These are phyloP conservation scores for Pseudovirgaria hyperparasitica DNA, from an alignment of 2,329 filamentous ascomycete species.

Conservation along the genomic window DNA sequence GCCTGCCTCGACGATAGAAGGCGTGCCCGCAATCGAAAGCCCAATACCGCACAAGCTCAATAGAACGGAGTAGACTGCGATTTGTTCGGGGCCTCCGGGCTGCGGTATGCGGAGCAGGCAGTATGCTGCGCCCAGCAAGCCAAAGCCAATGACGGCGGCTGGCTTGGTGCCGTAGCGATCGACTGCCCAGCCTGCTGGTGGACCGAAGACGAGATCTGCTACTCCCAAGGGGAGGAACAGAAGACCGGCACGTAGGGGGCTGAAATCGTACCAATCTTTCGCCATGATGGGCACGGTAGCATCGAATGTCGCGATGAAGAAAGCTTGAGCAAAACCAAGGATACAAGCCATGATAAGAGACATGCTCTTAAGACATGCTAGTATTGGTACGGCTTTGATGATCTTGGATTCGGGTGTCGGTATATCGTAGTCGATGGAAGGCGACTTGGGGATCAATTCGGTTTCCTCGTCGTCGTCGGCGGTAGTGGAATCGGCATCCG, in stretches of 20 bases:
- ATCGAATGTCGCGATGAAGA: slow-evolving; percentile 32
- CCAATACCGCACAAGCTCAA: slow-evolving; percentile 38
- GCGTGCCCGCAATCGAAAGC: slow-evolving; percentile 40
- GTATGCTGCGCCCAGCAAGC: slow-evolving; percentile 29
- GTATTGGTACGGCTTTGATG: slow-evolving; percentile 32
- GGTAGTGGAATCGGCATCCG: slow-evolving; percentile 5
- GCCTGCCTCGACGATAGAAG: slow-evolving; percentile 45
- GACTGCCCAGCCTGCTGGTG: slow-evolving; percentile 34
- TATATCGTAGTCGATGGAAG: slow-evolving; percentile 29
- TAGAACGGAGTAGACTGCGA: slow-evolving; percentile 33
- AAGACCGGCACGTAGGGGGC: slow-evolving; percentile 29
- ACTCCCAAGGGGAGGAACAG: slow-evolving; percentile 34
- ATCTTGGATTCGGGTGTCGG: slow-evolving; percentile 25
- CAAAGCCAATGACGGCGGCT: slow-evolving; percentile 29
- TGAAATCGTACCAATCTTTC: slow-evolving; percentile 30
- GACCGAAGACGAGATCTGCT: slow-evolving; percentile 32
- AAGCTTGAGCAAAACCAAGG: slow-evolving; percentile 15
- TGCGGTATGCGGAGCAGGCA: slow-evolving; percentile 29
- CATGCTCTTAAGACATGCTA: slow-evolving; percentile 27
- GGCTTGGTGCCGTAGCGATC: slow-evolving; percentile 33
- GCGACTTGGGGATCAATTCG: slow-evolving; percentile 15
- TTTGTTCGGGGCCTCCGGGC: slow-evolving; percentile 15
- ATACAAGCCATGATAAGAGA: slow-evolving; percentile 19
- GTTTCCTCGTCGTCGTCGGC: slow-evolving; percentile 9
- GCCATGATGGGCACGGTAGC: slow-evolving; percentile 35